Evolutionary conservation across 1,284 basidiomycete genomes (phyloP).

Genomic region (Ceratobasidium sp.): DNA sequence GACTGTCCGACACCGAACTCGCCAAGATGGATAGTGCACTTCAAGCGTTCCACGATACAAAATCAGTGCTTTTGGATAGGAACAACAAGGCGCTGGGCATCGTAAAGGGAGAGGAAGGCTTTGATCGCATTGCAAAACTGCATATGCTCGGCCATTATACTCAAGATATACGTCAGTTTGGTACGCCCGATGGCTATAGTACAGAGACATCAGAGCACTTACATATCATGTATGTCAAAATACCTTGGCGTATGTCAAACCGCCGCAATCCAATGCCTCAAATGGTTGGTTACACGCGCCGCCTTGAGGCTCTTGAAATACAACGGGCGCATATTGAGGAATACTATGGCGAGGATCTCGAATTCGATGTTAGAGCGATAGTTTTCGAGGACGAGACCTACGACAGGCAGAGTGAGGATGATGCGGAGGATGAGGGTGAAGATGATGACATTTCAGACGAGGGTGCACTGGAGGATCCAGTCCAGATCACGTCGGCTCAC

Average conservation of each 20-base stretch:
- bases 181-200: constrained; percentile 24
- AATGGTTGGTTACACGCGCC: constrained; percentile 1
- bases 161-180: neutral
- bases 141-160: constrained; percentile 20
- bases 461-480: neutral
- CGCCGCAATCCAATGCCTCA: constrained; percentile 4
- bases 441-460: neutral
- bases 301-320: constrained; percentile 6
- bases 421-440: too few species aligned
- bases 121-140: neutral
- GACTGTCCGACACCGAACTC: too few species aligned
- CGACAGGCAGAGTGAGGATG: neutral
- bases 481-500: neutral
- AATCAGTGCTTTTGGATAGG: too few species aligned
- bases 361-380: too few species aligned
- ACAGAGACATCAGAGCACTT: constrained; percentile 23
- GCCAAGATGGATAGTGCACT: too few species aligned
- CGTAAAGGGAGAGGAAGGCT: too few species aligned
- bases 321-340: neutral
- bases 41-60: too few species aligned
- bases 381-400: neutral
- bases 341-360: neutral
- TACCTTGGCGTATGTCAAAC: neutral
- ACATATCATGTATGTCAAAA: constrained; percentile 12
- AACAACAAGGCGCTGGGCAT: too few species aligned